Evolutionary conservation across 768 basidiomycete species (phyloP).

Genomic region (Coprinellus micaceus): DNA sequence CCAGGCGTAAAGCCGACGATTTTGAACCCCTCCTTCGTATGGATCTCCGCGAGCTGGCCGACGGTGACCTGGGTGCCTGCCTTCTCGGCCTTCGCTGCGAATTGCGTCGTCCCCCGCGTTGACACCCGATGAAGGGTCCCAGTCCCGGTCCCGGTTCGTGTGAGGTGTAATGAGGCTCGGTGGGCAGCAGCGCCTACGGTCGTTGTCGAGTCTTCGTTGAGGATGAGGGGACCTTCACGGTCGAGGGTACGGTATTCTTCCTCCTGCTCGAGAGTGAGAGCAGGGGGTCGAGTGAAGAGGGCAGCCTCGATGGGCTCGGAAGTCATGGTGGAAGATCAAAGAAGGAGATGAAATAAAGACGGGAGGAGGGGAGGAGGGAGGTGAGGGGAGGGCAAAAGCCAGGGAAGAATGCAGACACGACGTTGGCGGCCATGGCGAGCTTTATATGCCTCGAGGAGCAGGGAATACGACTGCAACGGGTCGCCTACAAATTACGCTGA

Average conservation of each 20-base stretch:
- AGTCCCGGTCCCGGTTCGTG: not conserved
- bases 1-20: conserved; percentile 24
- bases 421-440: not conserved
- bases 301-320: conserved; percentile 30
- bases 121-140: conserved; percentile 14
- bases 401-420: not conserved
- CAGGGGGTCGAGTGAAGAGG: conserved; percentile 21
- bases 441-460: not conserved
- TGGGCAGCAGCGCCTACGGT: not conserved
- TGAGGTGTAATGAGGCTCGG: not conserved
- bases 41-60: conserved; percentile 15
- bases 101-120: conserved; percentile 9
- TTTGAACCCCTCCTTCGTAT: conserved; percentile 20
- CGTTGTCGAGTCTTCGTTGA: not conserved
- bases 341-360: not conserved
- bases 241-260: conserved; percentile 25
- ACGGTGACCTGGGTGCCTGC: conserved; percentile 5
- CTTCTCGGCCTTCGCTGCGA: not conserved
- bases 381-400: too few species aligned
- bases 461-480: not conserved
- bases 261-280: conserved; percentile 23
- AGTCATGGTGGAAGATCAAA: conserved; percentile 18
- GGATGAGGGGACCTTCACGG: conserved; percentile 13
- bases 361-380: not conserved
- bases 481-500: not conserved